Evolutionary conservation across 352 stramenopile genomes (phyloP).

Genomic region (Phytophthora sojae): DNA sequence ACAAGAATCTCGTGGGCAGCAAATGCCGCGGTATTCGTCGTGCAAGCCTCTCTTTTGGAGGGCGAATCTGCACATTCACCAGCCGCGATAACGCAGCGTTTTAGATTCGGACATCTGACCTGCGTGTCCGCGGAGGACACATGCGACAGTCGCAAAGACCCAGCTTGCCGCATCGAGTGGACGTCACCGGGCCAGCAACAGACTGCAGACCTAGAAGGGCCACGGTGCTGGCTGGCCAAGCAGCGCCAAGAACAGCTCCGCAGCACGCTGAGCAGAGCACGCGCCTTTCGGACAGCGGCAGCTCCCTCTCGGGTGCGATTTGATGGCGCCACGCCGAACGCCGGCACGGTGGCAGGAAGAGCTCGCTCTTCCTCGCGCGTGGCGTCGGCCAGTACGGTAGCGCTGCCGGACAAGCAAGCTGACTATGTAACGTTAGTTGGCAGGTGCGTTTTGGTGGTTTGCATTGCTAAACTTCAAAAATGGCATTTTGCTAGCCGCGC

Average conservation of each 20-base stretch:
- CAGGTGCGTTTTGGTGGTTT: constrained; percentile 8
- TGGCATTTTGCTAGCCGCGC: not conserved
- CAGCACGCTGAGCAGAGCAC: constrained; percentile 12
- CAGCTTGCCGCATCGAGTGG: constrained; percentile 13
- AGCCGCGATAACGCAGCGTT: not conserved
- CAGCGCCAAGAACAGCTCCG: too few relatives aligned
- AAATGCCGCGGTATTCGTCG: not conserved
- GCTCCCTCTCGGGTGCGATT: constrained; percentile 25
- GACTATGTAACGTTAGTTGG: too few relatives aligned
- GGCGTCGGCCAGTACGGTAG: constrained; percentile 12
- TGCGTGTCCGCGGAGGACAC: constrained; percentile 2
- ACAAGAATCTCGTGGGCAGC: not conserved
- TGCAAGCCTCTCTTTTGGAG: not conserved
- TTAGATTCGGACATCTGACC: constrained; percentile 1
- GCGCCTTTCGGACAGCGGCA: not conserved
- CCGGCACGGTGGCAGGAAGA: not conserved
- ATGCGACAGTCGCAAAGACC: constrained; percentile 39
- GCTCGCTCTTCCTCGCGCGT: constrained; percentile 16
- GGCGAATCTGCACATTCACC: not conserved
- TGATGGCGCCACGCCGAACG: constrained; percentile 10
- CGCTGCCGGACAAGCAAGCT: too few relatives aligned
- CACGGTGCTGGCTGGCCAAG: not conserved
- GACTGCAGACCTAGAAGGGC: not conserved
- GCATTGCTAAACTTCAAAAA: constrained; percentile 5
- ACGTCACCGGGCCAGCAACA: constrained; percentile 8